Conservation (phyloP, 257 asterid genomes). For the Dorcoceras hygrometricum region DNA sequence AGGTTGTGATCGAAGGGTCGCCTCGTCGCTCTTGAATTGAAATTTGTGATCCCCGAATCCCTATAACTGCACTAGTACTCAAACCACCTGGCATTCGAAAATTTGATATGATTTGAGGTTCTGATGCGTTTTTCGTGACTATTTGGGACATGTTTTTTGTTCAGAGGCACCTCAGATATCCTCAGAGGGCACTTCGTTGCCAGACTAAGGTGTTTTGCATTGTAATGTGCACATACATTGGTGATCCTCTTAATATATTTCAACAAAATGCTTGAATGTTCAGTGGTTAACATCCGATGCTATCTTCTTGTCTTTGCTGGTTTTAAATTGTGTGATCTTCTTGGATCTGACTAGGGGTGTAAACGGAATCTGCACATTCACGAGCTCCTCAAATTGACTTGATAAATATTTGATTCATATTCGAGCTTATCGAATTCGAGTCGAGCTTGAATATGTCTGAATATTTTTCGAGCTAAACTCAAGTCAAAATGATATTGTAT, state of each 20-base stretch:
- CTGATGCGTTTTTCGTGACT: background rate
- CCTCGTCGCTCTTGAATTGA: conserved; percentile 33
- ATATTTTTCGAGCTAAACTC: too few species aligned
- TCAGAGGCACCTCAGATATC: background rate
- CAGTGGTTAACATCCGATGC: background rate
- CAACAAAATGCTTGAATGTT: background rate
- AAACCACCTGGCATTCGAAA: conserved; percentile 22
- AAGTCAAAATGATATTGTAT: too few species aligned
- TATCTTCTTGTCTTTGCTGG: background rate
- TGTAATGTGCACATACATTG: background rate
- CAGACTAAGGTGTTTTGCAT: background rate
- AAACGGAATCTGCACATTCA: too few species aligned
- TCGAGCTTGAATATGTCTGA: too few species aligned
- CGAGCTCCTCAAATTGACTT: too few species aligned
- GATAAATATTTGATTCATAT: too few species aligned
- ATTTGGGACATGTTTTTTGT: background rate
- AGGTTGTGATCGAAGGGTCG: conserved; percentile 47
- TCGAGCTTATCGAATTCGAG: too few species aligned
- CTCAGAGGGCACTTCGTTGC: background rate
- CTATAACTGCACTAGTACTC: conserved; percentile 1
- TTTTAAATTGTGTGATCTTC: background rate
- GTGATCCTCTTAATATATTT: too few species aligned
- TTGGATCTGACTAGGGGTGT: background rate
- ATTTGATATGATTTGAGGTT: background rate
- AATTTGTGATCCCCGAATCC: conserved; percentile 15